Evolutionary conservation across 2,329 filamentous ascomycete species (phyloP), one percentile per base, ranked within the genome.

Genomic region (Claviceps arundinis): DNA sequence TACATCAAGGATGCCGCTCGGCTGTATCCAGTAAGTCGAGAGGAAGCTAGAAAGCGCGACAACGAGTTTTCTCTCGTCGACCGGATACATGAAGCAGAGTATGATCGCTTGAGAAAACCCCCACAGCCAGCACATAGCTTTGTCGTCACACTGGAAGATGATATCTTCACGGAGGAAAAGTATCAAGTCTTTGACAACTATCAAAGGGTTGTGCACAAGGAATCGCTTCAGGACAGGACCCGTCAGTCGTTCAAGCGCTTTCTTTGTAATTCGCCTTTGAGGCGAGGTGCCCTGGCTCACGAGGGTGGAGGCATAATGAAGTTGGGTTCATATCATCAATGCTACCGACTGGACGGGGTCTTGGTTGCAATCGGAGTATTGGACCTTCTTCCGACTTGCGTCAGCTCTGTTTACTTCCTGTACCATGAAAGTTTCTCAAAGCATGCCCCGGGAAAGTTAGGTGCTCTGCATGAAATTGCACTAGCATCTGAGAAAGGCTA

Each of bases 401-500:
- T 93, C 48, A 90, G 86, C 59, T 84, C 84, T 4, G 87, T 93
- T 11, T 93, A 93, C 68, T 88, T 93, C 62, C 69, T 93, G 55
- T 93, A 93, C 61, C 79, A 90, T 60, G 81, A 84, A 60, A 85
- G 85, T 56, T 80, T 89, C 50, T 80, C 85, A 58, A 73, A 75
- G 52, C 82, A 79, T 68, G 76, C 76, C 24, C 84, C 87, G 34
- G 87, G 87, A 1, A 93, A 91, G 65, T 67, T 91, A 5, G 82
- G 84, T 38, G 87, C 87, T 1, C 64, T 91, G 55, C 72, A 82
- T 55, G 87, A 93, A 65, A 85, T 87, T 55, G 73, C 81, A 0
- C 65, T 93, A 30, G 84, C 87, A 0, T 68, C 75, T 2, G 86
- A 91, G 61, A 73, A 72, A 5, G 82, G 79, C 0, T 89, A 90